Percentiles rank a stretch among this genome's conserved stretches.
phyloP scores from a whole-genome alignment of 306 rosid species.

The Arachis hypogaea region DNA sequence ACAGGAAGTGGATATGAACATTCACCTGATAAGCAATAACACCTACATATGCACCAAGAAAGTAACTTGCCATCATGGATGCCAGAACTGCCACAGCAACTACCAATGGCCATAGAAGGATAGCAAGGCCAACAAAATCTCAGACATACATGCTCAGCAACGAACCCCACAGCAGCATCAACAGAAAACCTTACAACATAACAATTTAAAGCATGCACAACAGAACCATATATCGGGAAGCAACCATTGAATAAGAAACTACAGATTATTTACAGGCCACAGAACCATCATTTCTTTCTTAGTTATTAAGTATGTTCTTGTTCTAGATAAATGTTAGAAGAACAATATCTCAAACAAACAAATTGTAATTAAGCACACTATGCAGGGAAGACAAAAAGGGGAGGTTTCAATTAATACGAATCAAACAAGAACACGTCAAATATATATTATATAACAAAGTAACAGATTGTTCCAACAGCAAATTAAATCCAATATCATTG shows the following conservation, averaged over 20 bases:
- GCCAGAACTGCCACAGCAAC: constrained; percentile 78
- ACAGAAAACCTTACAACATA: too few species aligned
- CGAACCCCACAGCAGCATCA: neutral
- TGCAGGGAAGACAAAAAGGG: neutral
- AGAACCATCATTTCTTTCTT: too few species aligned
- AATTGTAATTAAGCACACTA: neutral
- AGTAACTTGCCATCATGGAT: constrained; percentile 69
- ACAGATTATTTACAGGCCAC: neutral
- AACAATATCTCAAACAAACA: neutral
- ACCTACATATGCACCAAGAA: constrained; percentile 86
- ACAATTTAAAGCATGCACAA: neutral
- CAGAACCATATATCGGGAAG: neutral
- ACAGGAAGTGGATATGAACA: neutral
- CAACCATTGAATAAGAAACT: neutral
- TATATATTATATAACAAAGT: too few species aligned
- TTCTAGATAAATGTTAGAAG: neutral
- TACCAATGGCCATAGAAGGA: constrained; percentile 95
- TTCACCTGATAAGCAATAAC: constrained; percentile 81
- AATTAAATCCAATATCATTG: too few species aligned
- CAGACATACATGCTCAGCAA: neutral
- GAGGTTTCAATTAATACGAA: neutral
- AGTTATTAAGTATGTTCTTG: neutral
- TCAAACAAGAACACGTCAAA: neutral
- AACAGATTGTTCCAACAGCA: too few species aligned
- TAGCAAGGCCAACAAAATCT: constrained; percentile 85